Conservation (phyloP, 2,329 filamentous ascomycete species). For the Ophiostoma fasciatum region DNA sequence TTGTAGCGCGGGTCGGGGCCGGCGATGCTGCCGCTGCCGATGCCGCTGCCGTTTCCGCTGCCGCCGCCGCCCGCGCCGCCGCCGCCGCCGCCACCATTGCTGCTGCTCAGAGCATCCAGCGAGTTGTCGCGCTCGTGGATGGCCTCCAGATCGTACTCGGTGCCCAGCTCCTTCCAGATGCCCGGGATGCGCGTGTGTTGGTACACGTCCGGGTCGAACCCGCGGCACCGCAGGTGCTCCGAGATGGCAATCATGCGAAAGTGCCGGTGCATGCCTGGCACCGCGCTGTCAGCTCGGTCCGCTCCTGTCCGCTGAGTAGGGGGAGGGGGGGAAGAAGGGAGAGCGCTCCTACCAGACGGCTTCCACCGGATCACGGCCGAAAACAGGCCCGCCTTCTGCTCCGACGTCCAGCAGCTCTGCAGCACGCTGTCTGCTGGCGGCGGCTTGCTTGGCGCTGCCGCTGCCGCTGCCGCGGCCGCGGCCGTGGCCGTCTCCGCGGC, state of each 20-base stretch:
- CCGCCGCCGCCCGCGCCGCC: too few relatives aligned
- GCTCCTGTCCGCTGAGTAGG: too few relatives aligned
- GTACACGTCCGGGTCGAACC: conserved; percentile 53
- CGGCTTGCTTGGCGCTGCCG: conserved; percentile 8
- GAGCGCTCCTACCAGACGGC: conserved; percentile 57
- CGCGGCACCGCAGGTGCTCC: conserved; percentile 65
- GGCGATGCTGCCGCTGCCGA: conserved; percentile 7
- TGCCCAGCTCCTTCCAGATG: conserved; percentile 78
- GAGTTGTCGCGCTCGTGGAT: conserved; percentile 44
- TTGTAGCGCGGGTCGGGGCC: conserved; percentile 10
- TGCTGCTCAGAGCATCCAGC: conserved; percentile 9
- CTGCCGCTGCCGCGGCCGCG: conserved; percentile 20
- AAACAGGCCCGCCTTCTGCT: conserved; percentile 84
- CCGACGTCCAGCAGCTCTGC: conserved; percentile 80
- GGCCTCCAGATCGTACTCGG: conserved; percentile 75
- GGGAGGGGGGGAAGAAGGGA: too few relatives aligned
- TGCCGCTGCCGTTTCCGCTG: too few relatives aligned
- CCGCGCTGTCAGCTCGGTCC: conserved; percentile 8
- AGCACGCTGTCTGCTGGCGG: conserved; percentile 16
- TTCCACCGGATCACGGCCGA: conserved; percentile 92
- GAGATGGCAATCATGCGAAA: conserved; percentile 83
- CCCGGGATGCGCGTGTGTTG: conserved; percentile 77
- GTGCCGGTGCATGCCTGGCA: conserved; percentile 86
- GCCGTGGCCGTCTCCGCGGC: conserved; percentile 38
- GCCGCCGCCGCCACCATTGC: too few relatives aligned